Evolutionary conservation across 768 basidiomycete species (phyloP).

Genomic region (Mrakia blollopis): DNA sequence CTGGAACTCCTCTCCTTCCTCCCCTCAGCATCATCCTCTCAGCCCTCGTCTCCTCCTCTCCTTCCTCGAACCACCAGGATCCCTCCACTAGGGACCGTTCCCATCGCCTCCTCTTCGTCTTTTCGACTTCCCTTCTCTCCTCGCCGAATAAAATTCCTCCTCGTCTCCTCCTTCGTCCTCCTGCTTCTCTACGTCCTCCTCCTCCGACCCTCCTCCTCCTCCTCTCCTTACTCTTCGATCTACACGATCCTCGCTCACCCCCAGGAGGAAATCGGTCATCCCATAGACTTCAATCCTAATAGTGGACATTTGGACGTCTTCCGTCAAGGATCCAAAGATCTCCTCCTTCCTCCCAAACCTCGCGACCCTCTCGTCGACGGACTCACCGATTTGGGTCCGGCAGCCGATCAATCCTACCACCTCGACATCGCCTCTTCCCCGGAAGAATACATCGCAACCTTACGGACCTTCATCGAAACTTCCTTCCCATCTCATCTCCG

Average conservation of each 20-base stretch:
- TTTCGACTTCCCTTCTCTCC: background rate
- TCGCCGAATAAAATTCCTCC: background rate
- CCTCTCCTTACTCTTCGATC: background rate
- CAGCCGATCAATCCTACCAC: slow-evolving; percentile 13
- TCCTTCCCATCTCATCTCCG: slow-evolving; percentile 6
- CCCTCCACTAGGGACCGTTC: background rate
- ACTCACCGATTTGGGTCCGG: slow-evolving; percentile 5
- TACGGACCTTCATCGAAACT: background rate
- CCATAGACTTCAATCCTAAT: background rate
- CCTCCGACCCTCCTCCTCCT: background rate
- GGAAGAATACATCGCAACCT: background rate
- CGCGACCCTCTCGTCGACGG: slow-evolving; percentile 7
- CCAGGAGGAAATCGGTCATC: background rate
- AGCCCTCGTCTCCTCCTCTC: background rate
- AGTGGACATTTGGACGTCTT: background rate
- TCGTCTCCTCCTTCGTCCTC: background rate
- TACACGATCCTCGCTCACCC: background rate
- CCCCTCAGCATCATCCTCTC: background rate
- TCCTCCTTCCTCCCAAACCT: background rate
- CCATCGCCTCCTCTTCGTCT: background rate
- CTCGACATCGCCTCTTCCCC: background rate
- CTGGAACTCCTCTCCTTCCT: background rate
- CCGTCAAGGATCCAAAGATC: background rate
- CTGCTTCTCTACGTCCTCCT: background rate
- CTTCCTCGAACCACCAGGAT: slow-evolving; percentile 10